Base-by-base conservation (phyloP, 2,329 filamentous ascomycete genomes). In the Trichophyton rubrum region DNA sequence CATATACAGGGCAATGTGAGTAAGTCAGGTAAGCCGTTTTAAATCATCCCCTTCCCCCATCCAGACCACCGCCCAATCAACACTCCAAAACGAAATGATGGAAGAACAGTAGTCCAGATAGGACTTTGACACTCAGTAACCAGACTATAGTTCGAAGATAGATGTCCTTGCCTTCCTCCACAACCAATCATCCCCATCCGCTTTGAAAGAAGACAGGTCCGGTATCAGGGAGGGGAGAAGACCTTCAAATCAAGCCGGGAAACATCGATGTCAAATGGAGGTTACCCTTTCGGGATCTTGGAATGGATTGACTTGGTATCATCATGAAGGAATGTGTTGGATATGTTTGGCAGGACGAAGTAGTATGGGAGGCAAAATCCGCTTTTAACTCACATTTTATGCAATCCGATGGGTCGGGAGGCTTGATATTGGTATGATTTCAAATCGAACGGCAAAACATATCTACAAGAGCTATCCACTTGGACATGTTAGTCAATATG, bases 251-350 rank as follows among this genome's bases (percentile, higher is more conserved):
- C 51, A 55, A 8, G 30, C 27, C 27, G 5, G n/a, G 30, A 55
- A n/a, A 55, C 51, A 8, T 55, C 27, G 11, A 41, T 27, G 8
- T 20, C 57, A 47, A 68, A 73, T 67, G 68, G 72, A 72, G 67
- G 72, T 71, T 72, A 59, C 71, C 69, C 70, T 70, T 56, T 59
- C 63, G 66, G 68, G 70, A 66, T 82, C 79, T 72, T 82, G 80
- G 80, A 82, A 82, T 82, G 80, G 80, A 82, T 82, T 79, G 78
- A 82, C 80, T 82, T 72, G 77, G 75, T 80, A 78, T 81, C 80
- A 80, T 82, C 80, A 77, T 80, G 67, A 73, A 74, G 59, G 62
- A 35, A 30, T 6, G 27, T 30, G 40, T 43, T 41, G 35, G 40
- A 8, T 47, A 38, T 38, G 33, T 13, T 11, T 38, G 41, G 43